Conservation (phyloP, 2,329 filamentous ascomycete species). For the Chaetothyriales sp. region DNA sequence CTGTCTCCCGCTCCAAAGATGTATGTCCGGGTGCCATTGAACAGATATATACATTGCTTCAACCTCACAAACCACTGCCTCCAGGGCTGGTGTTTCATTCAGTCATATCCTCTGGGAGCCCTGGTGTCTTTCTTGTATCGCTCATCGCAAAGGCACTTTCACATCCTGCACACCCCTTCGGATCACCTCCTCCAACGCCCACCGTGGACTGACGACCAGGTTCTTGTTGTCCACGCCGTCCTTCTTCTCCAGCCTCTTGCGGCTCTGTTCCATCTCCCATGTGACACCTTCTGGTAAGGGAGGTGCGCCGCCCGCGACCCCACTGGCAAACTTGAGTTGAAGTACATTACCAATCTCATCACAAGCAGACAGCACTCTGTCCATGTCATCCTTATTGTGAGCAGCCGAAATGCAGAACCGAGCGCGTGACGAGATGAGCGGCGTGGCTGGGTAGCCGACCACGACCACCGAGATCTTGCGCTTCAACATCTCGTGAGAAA, state of each 20-base stretch:
- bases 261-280: conserved; percentile 58
- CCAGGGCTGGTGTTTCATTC: not conserved
- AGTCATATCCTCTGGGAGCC: not conserved
- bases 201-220: conserved; percentile 54
- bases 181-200: conserved; percentile 64
- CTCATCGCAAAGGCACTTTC: conserved; percentile 55
- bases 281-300: conserved; percentile 59
- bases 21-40: conserved; percentile 2
- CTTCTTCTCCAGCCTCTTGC: conserved; percentile 39
- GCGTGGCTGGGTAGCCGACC: conserved; percentile 92
- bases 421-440: conserved; percentile 83
- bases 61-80: not conserved
- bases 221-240: conserved; percentile 27
- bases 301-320: conserved; percentile 75
- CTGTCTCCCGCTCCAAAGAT: not conserved
- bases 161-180: conserved; percentile 60
- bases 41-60: conserved; percentile 1
- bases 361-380: conserved; percentile 75
- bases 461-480: conserved; percentile 96
- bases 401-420: conserved; percentile 92
- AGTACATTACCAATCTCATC: conserved; percentile 81
- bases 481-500: conserved; percentile 96
- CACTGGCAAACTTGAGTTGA: conserved; percentile 94
- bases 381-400: conserved; percentile 96
- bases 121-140: not conserved